Conservation (phyloP, 176 grass and related monocot species). For the Avena insularis region DNA sequence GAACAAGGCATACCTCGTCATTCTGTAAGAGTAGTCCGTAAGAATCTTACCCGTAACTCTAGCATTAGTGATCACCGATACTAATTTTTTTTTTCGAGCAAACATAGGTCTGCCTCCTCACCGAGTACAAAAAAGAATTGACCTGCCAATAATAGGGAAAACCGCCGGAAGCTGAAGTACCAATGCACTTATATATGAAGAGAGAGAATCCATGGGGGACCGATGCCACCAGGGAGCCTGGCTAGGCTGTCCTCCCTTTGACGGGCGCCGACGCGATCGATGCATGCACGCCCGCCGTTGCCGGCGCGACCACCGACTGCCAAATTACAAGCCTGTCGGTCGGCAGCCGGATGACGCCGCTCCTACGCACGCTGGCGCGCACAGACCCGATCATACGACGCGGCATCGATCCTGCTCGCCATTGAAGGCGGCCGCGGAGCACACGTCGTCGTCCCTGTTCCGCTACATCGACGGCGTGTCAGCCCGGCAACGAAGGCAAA, state of each 20-base stretch:
- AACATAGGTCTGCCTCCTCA: no score
- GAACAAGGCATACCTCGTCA: no score
- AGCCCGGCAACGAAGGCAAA: slow-evolving; percentile 13
- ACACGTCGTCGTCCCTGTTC: slow-evolving; percentile 23
- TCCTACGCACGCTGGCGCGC: background rate
- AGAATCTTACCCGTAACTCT: no score
- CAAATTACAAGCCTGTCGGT: slow-evolving; percentile 14
- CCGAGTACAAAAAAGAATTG: no score
- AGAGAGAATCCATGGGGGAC: background rate
- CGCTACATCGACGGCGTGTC: slow-evolving; percentile 23
- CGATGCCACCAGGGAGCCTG: background rate
- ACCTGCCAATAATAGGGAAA: no score
- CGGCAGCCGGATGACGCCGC: slow-evolving; percentile 24
- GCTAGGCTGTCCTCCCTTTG: background rate
- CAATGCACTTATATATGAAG: no score
- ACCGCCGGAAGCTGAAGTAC: no score
- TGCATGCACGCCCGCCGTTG: slow-evolving; percentile 19
- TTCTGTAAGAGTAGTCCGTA: no score
- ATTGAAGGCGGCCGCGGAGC: slow-evolving; percentile 32
- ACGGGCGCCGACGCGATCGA: slow-evolving; percentile 37
- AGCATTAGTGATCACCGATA: no score
- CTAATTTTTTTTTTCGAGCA: no score
- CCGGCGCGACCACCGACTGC: background rate
- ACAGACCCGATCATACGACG: background rate
- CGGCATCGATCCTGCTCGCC: background rate